These are phyloP conservation scores for Cryptococcus sp. DNA, from an alignment of 1,284 basidiomycete species.

Conservation along the genomic window DNA sequence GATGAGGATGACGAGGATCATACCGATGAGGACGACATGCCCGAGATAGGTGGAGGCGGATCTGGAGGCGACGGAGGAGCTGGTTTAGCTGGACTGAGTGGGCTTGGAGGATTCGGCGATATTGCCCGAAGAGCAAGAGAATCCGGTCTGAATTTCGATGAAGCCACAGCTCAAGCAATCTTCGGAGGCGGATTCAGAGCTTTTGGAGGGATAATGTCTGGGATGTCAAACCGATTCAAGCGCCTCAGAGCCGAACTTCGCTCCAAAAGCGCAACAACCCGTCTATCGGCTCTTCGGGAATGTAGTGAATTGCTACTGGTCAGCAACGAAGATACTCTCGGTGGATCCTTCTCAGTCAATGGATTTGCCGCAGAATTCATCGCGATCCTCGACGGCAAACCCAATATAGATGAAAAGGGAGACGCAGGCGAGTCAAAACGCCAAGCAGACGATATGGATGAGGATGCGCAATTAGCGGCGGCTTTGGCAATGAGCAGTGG, in stretches of 20 bases:
- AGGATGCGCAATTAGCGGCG: conserved; percentile 78
- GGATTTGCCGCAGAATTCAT: conserved; percentile 89
- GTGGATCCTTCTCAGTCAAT: conserved; percentile 82
- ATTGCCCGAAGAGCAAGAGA: conserved; percentile 53
- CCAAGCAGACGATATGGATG: conserved; percentile 53
- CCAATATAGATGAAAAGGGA: conserved; percentile 34
- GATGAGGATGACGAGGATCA: conserved; percentile 53
- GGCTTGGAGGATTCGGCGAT: conserved; percentile 5
- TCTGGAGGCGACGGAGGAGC: conserved; percentile 3
- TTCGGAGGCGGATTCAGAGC: conserved; percentile 42
- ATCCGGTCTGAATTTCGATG: conserved; percentile 55
- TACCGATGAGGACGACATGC: conserved; percentile 47
- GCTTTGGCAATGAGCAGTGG: conserved; percentile 58
- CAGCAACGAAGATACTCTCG: conserved; percentile 94
- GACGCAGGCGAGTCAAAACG: conserved; percentile 49
- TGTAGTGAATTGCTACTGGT: conserved; percentile 91
- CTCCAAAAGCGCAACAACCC: conserved; percentile 69
- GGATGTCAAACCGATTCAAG: conserved; percentile 76
- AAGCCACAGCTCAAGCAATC: conserved; percentile 70
- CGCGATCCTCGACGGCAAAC: conserved; percentile 78
- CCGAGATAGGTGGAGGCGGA: conserved; percentile 11
- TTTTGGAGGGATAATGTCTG: conserved; percentile 85
- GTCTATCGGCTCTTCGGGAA: conserved; percentile 86
- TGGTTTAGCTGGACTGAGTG: background rate
- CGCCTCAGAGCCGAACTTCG: conserved; percentile 86